These are phyloP conservation scores for Coprinellus aureogranulatus DNA, from an alignment of 768 basidiomycete genomes.

Conservation along the genomic window DNA sequence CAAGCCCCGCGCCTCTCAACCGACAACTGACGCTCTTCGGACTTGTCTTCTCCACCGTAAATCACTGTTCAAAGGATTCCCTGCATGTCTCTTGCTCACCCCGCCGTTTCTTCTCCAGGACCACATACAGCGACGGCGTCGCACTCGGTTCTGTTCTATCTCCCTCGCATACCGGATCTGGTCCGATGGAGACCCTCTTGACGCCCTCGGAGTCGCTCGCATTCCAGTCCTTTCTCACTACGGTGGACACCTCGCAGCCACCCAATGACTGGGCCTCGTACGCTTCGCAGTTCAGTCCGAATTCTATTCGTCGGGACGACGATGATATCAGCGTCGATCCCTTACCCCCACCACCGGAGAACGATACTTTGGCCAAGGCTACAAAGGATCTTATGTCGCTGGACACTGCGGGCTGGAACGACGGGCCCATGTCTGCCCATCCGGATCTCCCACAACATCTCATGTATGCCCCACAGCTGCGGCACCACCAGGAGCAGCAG, in stretches of 20 bases:
- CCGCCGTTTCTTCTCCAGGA: not conserved
- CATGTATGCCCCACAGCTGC: constrained; percentile 15
- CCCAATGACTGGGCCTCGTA: constrained; percentile 50
- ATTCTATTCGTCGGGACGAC: constrained; percentile 23
- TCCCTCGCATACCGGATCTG: not conserved
- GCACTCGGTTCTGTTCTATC: not conserved
- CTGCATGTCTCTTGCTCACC: not conserved
- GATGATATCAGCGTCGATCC: constrained; percentile 45
- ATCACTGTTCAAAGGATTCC: not conserved
- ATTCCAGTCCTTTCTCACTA: constrained; percentile 66
- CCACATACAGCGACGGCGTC: not conserved
- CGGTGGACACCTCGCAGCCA: constrained; percentile 45
- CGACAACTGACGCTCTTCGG: not conserved
- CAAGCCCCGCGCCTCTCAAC: not conserved
- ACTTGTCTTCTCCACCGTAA: not conserved
- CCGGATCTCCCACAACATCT: constrained; percentile 17
- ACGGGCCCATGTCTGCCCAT: constrained; percentile 5
- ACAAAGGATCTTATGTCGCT: constrained; percentile 83
- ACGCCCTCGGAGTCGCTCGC: constrained; percentile 64
- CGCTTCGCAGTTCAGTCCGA: constrained; percentile 20
- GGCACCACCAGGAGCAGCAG: constrained; percentile 11
- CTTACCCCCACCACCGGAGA: constrained; percentile 41
- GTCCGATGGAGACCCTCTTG: constrained; percentile 51
- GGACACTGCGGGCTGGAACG: constrained; percentile 43
- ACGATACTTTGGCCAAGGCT: constrained; percentile 69